Base-by-base conservation (phyloP, 2,329 filamentous ascomycete species). In the Verticillium albo-atrum region DNA sequence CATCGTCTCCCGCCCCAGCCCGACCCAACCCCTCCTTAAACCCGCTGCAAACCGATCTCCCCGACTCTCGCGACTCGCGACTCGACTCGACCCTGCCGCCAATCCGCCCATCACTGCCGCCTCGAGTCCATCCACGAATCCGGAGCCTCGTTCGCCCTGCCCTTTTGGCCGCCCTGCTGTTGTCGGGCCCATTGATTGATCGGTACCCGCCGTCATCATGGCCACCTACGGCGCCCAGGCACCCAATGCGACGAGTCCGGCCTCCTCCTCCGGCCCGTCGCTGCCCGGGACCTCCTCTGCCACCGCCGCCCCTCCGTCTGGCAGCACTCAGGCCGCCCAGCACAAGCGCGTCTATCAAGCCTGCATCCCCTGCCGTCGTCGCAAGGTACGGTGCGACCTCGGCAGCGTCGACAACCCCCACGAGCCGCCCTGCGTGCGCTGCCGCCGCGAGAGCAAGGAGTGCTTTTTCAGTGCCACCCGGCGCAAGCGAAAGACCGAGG, bases 391-490 rank as follows among this genome's bases (percentile, higher is more conserved):
- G 61, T 87, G 83, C 72, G 84, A 87, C 64, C 75, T 88, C 6
- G 84, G 84, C 60, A 89, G 88, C 68, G 94, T 98, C 71, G 95
- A 98, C 76, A 94, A 95, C 68, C 95, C 95, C 26, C 88, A 93
- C 74, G 92, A 96, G 68, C 94, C 94, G 58, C 95, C 95, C 2
- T 99, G 95, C 74, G 90, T 94, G 61, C 88, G 95, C 70, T 99
- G 95, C 73, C 89, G 92, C 57, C 88, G 95, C 66, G 95, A 99
- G 79, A 92, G 89, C 78, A 98, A 98, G 74, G 89, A 97, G 69
- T 99, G 95, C 79, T 96, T 89, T 82, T 99, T 99, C 80, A 96
- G 92, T 63, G 91, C 92, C 23, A 98, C 93, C 32, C 85, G 95
- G 56, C 88, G 95, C 71, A 98, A 98, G 86, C 87, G 92, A 71